Evolutionary conservation across 768 basidiomycete genomes (phyloP), one percentile per base, ranked within the genome.

Genomic region (Dacryopinax spathularia): DNA sequence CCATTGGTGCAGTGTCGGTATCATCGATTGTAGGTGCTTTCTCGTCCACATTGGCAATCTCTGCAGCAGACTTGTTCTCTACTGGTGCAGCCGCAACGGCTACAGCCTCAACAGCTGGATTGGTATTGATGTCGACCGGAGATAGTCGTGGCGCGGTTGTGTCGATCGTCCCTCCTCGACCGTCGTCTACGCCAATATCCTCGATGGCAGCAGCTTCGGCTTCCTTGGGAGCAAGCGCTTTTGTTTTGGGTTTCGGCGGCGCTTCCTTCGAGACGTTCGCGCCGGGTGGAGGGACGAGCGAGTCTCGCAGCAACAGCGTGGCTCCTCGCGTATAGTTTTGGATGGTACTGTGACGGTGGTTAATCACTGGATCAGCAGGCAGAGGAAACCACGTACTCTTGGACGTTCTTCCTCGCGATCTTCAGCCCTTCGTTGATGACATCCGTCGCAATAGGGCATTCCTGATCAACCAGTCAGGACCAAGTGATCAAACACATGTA

Each of bases 221-320:
- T 36, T 63, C 65, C 34, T 64, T 64, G 18, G 68, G 65, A 22
- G 62, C 60, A n/a, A 43, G 22, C 12, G 25, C 25, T 27, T 64
- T 18, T 33, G 43, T 60, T 35, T 43, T 36, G 48, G 22, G 1
- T 35, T 35, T 13, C 33, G 48, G 22, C 39, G 61, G 33, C 10
- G 35, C 22, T 15, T 31, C 25, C 22, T 62, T 60, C 1, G 43
- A 60, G 16, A 37, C 9, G 18, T 60, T 64, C 5, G 20, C 25
- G n/a, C n/a, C n/a, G 22, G 62, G 37, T 0, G 65, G 69, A 60
- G 62, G 60, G n/a, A 70, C 67, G 60, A 76, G 78, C 2, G 93
- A 94, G 70, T 98, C 94, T 12, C 95, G 87, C 15, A 96, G 81
- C 36, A 97, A 81, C 10, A 99, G 78, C 0, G 94, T 95, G 1